Evolutionary conservation across 2,329 filamentous ascomycete species (phyloP).

Genomic region (Cercospora zeina): DNA sequence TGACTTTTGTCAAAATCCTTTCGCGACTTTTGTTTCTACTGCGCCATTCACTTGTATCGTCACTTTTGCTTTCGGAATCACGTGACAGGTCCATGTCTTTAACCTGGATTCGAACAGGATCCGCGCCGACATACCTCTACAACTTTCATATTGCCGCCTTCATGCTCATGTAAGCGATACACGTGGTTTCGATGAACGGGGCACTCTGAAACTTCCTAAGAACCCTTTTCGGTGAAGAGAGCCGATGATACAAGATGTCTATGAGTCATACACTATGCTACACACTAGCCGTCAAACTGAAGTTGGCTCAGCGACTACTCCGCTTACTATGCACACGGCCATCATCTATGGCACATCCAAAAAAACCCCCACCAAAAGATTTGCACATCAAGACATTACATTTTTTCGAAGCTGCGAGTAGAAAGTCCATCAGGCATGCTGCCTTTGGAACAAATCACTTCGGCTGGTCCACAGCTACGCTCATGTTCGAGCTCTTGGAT

Average conservation of each 20-base stretch:
- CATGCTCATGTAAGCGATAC: no score
- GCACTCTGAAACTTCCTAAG: not conserved
- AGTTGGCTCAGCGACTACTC: slow-evolving; percentile 12
- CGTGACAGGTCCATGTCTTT: no score
- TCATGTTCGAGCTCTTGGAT: slow-evolving; percentile 26
- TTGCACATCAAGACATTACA: slow-evolving; percentile 17
- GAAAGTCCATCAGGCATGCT: not conserved
- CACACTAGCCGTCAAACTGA: slow-evolving; percentile 2
- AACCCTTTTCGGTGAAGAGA: not conserved
- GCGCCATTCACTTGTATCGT: no score
- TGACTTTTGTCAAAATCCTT: no score
- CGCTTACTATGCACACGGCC: not conserved
- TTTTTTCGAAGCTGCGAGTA: slow-evolving; percentile 8
- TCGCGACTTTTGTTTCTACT: no score
- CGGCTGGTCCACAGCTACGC: slow-evolving; percentile 13
- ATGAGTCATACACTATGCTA: slow-evolving; percentile 4
- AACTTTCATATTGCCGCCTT: no score
- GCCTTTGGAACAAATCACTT: slow-evolving; percentile 4
- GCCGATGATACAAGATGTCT: not conserved
- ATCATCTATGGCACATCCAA: not conserved
- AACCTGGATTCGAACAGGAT: no score
- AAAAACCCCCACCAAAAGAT: not conserved
- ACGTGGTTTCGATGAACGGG: not conserved
- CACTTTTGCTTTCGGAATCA: no score
- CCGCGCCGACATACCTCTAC: no score